Evolutionary conservation across 495 filamentous ascomycete species (phyloP).

Genomic region (Achaetomiella virescens): DNA sequence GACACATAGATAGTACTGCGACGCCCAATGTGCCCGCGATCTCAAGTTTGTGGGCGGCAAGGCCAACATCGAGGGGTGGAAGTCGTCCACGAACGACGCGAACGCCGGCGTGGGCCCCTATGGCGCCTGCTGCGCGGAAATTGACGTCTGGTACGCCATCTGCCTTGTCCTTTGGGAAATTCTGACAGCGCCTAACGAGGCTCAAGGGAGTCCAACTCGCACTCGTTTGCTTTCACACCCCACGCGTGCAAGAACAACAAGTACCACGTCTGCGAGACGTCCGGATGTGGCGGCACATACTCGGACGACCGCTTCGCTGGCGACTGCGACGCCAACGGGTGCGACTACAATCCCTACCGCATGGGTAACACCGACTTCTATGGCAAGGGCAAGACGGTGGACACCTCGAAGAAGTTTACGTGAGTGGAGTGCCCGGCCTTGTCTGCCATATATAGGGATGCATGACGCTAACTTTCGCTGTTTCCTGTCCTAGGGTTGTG

Average conservation of each 20-base stretch:
- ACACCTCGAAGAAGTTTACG: constrained; percentile 62
- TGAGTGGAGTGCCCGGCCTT: neutral
- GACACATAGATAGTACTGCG: constrained; percentile 41
- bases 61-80: constrained; percentile 52
- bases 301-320: constrained; percentile 47
- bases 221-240: constrained; percentile 58
- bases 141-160: constrained; percentile 61
- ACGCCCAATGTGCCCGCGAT: constrained; percentile 51
- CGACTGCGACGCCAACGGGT: constrained; percentile 66
- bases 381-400: constrained; percentile 54
- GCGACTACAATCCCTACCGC: constrained; percentile 74
- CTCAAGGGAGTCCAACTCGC: constrained; percentile 55
- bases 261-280: constrained; percentile 52
- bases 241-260: constrained; percentile 58
- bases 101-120: constrained; percentile 43
- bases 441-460: too few species aligned
- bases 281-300: constrained; percentile 47
- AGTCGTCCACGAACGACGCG: constrained; percentile 41
- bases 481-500: constrained; percentile 41
- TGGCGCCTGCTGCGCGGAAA: constrained; percentile 66
- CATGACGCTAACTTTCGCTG: neutral
- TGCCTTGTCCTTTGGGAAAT: too few species aligned
- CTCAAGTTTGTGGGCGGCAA: constrained; percentile 49
- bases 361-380: constrained; percentile 60
- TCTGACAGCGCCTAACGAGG: neutral